phyloP scores from a whole-genome alignment of 2,329 filamentous ascomycete species.

The Stylonectria norvegica region DNA sequence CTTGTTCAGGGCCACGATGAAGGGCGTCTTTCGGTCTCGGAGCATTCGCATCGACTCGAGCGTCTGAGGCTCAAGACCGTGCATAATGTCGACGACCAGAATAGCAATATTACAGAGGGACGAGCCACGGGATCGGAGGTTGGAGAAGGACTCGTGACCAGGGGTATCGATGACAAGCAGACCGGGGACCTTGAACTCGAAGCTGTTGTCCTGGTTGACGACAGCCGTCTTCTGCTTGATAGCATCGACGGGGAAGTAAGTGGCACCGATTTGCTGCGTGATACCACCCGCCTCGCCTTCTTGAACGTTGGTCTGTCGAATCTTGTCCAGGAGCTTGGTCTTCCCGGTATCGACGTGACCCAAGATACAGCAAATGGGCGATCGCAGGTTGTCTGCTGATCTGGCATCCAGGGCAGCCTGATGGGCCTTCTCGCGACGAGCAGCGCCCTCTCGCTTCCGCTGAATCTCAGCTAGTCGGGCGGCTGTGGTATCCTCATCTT shows the following conservation, averaged over 20 bases:
- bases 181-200: conserved; percentile 97
- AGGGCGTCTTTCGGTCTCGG: conserved; percentile 90
- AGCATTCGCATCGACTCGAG: conserved; percentile 95
- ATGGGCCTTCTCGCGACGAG: conserved; percentile 83
- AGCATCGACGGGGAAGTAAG: conserved; percentile 95
- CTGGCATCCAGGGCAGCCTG: conserved; percentile 87
- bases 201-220: conserved; percentile 83
- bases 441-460: conserved; percentile 83
- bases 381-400: conserved; percentile 91
- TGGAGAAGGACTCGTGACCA: conserved; percentile 99
- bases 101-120: conserved; percentile 99
- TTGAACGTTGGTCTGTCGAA: conserved; percentile 97
- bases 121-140: conserved; percentile 91
- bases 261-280: conserved; percentile 98
- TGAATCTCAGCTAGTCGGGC: conserved; percentile 67
- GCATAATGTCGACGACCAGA: conserved; percentile 98
- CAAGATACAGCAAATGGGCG: conserved; percentile 98
- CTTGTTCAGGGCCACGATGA: conserved; percentile 99
- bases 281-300: conserved; percentile 99
- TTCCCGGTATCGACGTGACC: conserved; percentile 99
- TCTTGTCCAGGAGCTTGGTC: conserved; percentile 98
- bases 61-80: conserved; percentile 95
- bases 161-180: conserved; percentile 96
- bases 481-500: conserved; percentile 74
- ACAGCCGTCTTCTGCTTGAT: conserved; percentile 89